Evolutionary conservation across 805 yeast species (phyloP).

Genomic region (Wickerhamiella vanderwaltii): DNA sequence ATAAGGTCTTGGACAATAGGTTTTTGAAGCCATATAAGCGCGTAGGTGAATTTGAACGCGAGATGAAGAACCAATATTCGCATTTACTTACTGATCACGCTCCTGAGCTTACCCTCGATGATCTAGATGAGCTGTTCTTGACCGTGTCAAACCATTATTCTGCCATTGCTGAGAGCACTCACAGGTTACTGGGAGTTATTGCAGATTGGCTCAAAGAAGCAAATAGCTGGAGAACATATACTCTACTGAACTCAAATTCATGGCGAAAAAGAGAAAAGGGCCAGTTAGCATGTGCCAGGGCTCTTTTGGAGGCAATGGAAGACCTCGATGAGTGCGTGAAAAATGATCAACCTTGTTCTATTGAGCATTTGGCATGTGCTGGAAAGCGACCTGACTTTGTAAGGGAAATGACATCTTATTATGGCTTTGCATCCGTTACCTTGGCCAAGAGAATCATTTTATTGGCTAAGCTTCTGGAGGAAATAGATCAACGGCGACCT

Average conservation of each 20-base stretch:
- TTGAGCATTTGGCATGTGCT: not conserved
- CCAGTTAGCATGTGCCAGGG: not conserved
- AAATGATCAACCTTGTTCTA: not conserved
- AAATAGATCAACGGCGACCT: constrained; percentile 17
- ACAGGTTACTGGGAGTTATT: not conserved
- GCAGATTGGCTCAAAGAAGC: constrained; percentile 2
- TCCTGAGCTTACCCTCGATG: not conserved
- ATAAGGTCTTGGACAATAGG: not conserved
- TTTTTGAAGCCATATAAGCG: not conserved
- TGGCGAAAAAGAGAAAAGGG: not conserved
- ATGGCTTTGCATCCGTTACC: constrained; percentile 8
- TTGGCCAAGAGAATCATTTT: constrained; percentile 3
- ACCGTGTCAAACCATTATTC: not conserved
- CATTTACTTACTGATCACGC: not conserved
- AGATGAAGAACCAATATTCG: constrained; percentile 6
- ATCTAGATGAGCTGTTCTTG: constrained; percentile 4
- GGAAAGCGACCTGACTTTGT: constrained; percentile 2
- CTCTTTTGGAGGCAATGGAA: not conserved
- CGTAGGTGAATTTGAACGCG: constrained; percentile 7
- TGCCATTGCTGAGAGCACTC: not conserved
- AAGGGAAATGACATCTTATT: constrained; percentile 7
- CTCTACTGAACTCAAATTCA: not conserved
- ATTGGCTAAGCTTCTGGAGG: constrained; percentile 10
- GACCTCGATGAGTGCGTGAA: not conserved
- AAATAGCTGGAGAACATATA: constrained; percentile 3